phyloP scores from a whole-genome alignment of 331 rosid species.

The Saraca asoca region DNA sequence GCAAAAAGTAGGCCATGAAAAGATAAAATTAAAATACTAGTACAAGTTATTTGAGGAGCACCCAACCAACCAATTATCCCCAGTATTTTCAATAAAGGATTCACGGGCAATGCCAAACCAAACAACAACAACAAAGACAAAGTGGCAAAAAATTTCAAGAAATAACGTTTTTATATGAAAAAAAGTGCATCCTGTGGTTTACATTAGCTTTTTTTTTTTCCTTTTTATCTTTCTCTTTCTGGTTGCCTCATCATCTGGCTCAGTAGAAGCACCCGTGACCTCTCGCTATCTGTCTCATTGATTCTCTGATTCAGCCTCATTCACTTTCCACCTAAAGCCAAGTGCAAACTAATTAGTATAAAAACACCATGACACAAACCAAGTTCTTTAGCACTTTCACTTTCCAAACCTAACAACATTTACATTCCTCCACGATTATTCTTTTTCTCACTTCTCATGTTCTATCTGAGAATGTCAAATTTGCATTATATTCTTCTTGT shows the following conservation, averaged over 20 bases:
- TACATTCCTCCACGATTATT: not conserved
- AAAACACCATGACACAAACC: conserved; percentile 36
- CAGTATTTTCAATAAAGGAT: conserved; percentile 46
- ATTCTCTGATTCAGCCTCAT: conserved; percentile 52
- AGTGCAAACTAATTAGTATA: conserved; percentile 34
- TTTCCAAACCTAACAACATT: not conserved
- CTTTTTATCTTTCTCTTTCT: conserved; percentile 25
- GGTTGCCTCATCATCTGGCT: conserved; percentile 4
- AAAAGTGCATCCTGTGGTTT: conserved; percentile 53
- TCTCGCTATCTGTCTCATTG: conserved; percentile 35
- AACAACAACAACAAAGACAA: conserved; percentile 41
- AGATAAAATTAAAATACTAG: too few relatives aligned
- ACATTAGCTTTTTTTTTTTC: conserved; percentile 25
- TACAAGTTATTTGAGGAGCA: not conserved
- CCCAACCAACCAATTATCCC: conserved; percentile 24
- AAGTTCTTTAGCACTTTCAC: conserved; percentile 29
- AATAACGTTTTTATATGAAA: conserved; percentile 36
- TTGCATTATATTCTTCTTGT: conserved; percentile 36
- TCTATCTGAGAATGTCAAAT: conserved; percentile 53
- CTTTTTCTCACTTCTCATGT: conserved; percentile 17
- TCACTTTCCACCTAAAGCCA: conserved; percentile 50
- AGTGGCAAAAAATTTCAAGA: conserved; percentile 31
- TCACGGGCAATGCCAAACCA: conserved; percentile 66
- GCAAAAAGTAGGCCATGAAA: conserved; percentile 9
- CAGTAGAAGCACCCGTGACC: conserved; percentile 83